Evolutionary conservation across 1,284 basidiomycete species (phyloP).

Genomic region (Papiliotrema laurentii): DNA sequence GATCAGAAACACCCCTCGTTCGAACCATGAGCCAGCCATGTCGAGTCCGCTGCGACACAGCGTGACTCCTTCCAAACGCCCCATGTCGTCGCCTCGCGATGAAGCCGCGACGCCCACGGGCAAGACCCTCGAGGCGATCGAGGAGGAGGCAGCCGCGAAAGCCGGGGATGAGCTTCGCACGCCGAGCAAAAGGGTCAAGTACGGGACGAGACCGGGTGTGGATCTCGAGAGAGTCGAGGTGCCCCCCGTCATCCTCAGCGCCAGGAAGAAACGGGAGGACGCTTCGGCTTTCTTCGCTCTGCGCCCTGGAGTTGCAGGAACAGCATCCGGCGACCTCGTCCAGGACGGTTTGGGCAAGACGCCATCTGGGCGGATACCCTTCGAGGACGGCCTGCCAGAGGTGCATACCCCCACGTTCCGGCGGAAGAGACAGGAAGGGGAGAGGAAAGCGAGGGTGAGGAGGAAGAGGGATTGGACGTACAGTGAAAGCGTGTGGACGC

Average conservation of each 20-base stretch:
- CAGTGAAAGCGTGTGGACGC: slow-evolving; percentile 24
- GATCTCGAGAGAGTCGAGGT: slow-evolving; percentile 12
- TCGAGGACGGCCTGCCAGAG: slow-evolving; percentile 7
- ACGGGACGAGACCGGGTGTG: slow-evolving; percentile 9
- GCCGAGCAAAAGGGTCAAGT: slow-evolving; percentile 25
- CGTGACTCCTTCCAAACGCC: slow-evolving; percentile 16
- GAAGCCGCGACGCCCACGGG: background rate
- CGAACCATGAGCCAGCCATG: slow-evolving; percentile 10
- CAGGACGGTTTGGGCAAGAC: background rate
- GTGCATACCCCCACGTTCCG: background rate
- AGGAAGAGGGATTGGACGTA: slow-evolving; percentile 33
- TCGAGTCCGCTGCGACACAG: slow-evolving; percentile 25
- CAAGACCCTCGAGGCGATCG: background rate
- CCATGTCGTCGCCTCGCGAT: background rate
- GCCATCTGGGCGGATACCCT: background rate
- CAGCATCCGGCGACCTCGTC: background rate
- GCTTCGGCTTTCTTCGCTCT: slow-evolving; percentile 38
- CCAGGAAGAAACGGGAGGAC: slow-evolving; percentile 10
- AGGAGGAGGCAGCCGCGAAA: slow-evolving; percentile 2
- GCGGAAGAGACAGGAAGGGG: slow-evolving; percentile 6
- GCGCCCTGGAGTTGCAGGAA: slow-evolving; percentile 19
- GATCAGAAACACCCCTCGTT: slow-evolving; percentile 11
- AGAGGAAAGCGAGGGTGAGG: slow-evolving; percentile 6
- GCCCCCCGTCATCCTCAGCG: background rate
- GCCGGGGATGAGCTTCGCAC: slow-evolving; percentile 13